Evolutionary conservation across 1,284 basidiomycete genomes (phyloP).

Genomic region (Fistulinella staudtii): DNA sequence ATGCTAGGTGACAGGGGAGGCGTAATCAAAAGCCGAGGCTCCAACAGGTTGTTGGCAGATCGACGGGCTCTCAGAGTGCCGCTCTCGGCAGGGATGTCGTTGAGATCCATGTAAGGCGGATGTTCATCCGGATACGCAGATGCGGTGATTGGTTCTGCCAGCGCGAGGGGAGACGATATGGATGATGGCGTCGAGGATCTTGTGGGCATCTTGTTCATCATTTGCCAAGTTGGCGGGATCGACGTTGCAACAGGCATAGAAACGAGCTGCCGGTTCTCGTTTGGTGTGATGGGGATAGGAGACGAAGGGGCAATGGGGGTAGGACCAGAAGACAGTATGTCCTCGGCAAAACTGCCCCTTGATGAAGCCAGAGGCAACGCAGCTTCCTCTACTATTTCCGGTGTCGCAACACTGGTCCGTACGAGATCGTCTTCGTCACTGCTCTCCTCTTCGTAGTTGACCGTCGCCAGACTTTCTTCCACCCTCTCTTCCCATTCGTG

Average conservation of each 20-base stretch:
- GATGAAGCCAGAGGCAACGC: conserved; percentile 14
- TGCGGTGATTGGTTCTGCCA: conserved; percentile 76
- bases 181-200: conserved; percentile 82
- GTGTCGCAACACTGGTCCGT: conserved; percentile 38
- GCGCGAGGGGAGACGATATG: conserved; percentile 75
- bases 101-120: conserved; percentile 59
- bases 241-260: conserved; percentile 25
- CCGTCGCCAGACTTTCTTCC: conserved; percentile 57
- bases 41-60: conserved; percentile 62
- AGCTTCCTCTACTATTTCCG: conserved; percentile 12
- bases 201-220: conserved; percentile 56
- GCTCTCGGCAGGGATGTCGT: conserved; percentile 41
- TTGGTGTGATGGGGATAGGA: conserved; percentile 43
- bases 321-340: conserved; percentile 49
- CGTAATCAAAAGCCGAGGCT: conserved; percentile 63
- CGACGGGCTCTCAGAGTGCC: conserved; percentile 52
- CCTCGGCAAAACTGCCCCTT: conserved; percentile 43
- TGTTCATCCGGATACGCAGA: conserved; percentile 52
- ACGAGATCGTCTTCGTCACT: conserved; percentile 35
- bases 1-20: conserved; percentile 73
- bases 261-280: conserved; percentile 21
- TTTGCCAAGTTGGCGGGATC: conserved; percentile 39
- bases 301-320: conserved; percentile 67
- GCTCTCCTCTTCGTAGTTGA: conserved; percentile 47
- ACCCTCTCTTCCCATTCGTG: conserved; percentile 96